Evolutionary conservation across 495 filamentous ascomycete species (phyloP).

Genomic region (Neurospora sp.): DNA sequence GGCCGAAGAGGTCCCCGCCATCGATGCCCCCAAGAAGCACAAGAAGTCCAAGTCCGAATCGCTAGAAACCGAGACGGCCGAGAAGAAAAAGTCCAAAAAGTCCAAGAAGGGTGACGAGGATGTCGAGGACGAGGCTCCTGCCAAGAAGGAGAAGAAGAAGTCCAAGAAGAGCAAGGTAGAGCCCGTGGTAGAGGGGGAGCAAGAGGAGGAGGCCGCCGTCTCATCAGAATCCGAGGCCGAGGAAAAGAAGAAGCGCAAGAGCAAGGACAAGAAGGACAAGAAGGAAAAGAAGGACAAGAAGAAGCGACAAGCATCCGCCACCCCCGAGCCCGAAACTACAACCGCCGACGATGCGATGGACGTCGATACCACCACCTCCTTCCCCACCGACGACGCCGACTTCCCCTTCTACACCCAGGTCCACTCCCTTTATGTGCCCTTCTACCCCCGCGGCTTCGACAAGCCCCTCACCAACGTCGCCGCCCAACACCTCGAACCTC

Average conservation of each 20-base stretch:
- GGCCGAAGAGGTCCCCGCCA: not conserved
- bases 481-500: conserved; percentile 34
- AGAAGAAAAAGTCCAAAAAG: conserved; percentile 11
- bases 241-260: conserved; percentile 15
- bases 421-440: conserved; percentile 37
- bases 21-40: conserved; percentile 11
- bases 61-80: not conserved
- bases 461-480: conserved; percentile 33
- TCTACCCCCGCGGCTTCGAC: conserved; percentile 35
- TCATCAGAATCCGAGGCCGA: not conserved
- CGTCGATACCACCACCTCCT: conserved; percentile 5
- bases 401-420: conserved; percentile 40
- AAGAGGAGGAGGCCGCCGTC: conserved; percentile 2
- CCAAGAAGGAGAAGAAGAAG: conserved; percentile 17
- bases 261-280: conserved; percentile 12
- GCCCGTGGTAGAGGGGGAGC: not conserved
- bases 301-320: conserved; percentile 4
- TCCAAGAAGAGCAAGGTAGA: conserved; percentile 13
- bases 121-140: not conserved
- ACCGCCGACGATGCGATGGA: conserved; percentile 14
- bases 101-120: not conserved
- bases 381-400: conserved; percentile 5
- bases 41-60: conserved; percentile 14
- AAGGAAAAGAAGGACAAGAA: conserved; percentile 10
- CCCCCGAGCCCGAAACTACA: conserved; percentile 5